Evolutionary conservation across 768 basidiomycete species (phyloP).

Genomic region (Chalciporus chontae): DNA sequence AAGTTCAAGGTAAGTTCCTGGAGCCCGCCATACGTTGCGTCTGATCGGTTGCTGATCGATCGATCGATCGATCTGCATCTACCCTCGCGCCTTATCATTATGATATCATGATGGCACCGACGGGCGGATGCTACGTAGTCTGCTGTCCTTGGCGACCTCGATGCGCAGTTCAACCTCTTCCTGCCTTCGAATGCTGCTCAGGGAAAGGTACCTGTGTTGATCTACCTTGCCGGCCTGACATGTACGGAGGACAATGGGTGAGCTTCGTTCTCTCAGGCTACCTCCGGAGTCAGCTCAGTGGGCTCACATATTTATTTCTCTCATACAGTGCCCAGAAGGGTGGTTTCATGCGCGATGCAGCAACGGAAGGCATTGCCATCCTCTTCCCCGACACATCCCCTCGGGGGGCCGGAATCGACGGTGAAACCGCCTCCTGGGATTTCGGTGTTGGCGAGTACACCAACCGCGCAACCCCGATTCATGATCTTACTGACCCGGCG

Average conservation of each 20-base stretch:
- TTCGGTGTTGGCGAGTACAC: slow-evolving; percentile 69
- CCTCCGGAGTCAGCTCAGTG: background rate
- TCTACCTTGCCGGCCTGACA: slow-evolving; percentile 86
- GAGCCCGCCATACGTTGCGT: too few species aligned
- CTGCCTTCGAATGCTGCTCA: slow-evolving; percentile 58
- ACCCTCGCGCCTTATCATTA: background rate
- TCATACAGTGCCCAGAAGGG: slow-evolving; percentile 81
- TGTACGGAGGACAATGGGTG: slow-evolving; percentile 95
- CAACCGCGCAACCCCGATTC: background rate
- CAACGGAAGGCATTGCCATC: slow-evolving; percentile 81
- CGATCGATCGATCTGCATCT: too few species aligned
- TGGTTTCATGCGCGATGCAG: slow-evolving; percentile 83
- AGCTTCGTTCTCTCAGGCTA: slow-evolving; percentile 19
- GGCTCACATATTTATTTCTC: background rate
- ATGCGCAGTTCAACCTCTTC: slow-evolving; percentile 86
- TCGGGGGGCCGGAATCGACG: slow-evolving; percentile 81
- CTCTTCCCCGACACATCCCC: slow-evolving; percentile 95
- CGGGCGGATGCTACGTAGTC: slow-evolving; percentile 44
- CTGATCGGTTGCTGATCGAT: too few species aligned
- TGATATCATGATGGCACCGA: background rate
- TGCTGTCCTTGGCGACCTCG: slow-evolving; percentile 59
- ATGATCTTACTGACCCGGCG: slow-evolving; percentile 1
- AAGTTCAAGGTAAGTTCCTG: slow-evolving; percentile 61
- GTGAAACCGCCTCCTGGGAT: slow-evolving; percentile 82
- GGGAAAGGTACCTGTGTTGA: slow-evolving; percentile 66